Evolutionary conservation across 345 rosid genomes (phyloP).

Genomic region (Camelina hispida): DNA sequence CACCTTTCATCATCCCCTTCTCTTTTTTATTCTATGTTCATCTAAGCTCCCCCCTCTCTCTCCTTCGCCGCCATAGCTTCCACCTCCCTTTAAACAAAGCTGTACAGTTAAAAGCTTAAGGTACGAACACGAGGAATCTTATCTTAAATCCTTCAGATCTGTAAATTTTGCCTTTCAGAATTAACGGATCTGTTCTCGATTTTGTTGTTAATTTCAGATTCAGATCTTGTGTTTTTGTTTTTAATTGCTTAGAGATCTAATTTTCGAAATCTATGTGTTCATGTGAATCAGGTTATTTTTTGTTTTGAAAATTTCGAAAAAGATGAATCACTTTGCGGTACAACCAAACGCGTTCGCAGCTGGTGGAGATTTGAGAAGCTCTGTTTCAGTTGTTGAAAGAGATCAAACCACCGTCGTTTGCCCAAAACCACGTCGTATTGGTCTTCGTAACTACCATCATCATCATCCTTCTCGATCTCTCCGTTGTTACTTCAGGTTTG

Average conservation of each 20-base stretch:
- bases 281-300: conserved; percentile 25
- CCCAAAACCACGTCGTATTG: conserved; percentile 84
- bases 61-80: conserved; percentile 40
- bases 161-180: background rate
- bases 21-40: conserved; percentile 4
- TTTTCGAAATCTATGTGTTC: background rate
- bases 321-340: conserved; percentile 73
- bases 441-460: conserved; percentile 33
- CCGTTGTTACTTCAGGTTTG: conserved; percentile 67
- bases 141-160: background rate
- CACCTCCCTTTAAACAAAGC: background rate
- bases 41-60: background rate
- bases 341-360: conserved; percentile 57
- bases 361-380: conserved; percentile 61
- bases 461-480: conserved; percentile 61
- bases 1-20: background rate
- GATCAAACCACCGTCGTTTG: conserved; percentile 64
- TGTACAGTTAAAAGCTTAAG: conserved; percentile 45
- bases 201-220: background rate
- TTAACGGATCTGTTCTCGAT: conserved; percentile 19
- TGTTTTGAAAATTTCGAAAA: background rate
- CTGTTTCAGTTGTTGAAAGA: conserved; percentile 49
- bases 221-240: background rate
- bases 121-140: background rate
- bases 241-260: background rate